Percentiles rank a stretch among this genome's conserved stretches.
phyloP scores from a whole-genome alignment of 129 eudicot genomes.

The Artemisia tridentata region DNA sequence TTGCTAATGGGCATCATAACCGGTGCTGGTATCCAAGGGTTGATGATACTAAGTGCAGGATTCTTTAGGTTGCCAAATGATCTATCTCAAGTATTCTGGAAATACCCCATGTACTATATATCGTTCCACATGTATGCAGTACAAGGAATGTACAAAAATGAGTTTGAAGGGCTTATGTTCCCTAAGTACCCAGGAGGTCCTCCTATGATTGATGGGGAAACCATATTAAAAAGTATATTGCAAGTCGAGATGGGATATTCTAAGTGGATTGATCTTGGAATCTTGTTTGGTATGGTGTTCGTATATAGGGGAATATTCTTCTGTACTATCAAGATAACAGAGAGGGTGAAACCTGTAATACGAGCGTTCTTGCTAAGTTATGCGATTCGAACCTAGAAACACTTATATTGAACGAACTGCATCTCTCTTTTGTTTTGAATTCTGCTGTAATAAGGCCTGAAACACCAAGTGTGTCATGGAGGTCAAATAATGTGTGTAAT shows the following conservation, averaged over 20 bases:
- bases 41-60: slow-evolving; percentile 57
- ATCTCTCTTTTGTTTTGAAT: not conserved
- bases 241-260: slow-evolving; percentile 53
- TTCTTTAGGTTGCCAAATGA: slow-evolving; percentile 49
- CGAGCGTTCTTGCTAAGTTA: slow-evolving; percentile 20
- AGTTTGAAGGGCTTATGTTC: slow-evolving; percentile 37
- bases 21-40: slow-evolving; percentile 61
- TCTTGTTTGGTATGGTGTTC: slow-evolving; percentile 54
- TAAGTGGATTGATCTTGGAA: slow-evolving; percentile 60
- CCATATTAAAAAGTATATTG: slow-evolving; percentile 37
- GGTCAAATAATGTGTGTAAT: too few relatives aligned
- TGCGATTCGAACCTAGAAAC: not conserved
- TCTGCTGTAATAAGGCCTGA: too few relatives aligned
- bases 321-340: slow-evolving; percentile 33
- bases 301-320: slow-evolving; percentile 45
- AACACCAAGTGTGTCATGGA: too few relatives aligned
- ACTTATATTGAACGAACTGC: not conserved
- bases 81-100: slow-evolving; percentile 42
- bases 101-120: slow-evolving; percentile 54
- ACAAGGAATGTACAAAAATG: slow-evolving; percentile 59
- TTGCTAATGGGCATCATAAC: slow-evolving; percentile 61
- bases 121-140: slow-evolving; percentile 46
- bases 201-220: slow-evolving; percentile 27
- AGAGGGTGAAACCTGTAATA: slow-evolving; percentile 34
- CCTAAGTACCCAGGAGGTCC: slow-evolving; percentile 18